Base-by-base conservation (phyloP, 768 basidiomycete species). In the Amanita rimosa region DNA sequence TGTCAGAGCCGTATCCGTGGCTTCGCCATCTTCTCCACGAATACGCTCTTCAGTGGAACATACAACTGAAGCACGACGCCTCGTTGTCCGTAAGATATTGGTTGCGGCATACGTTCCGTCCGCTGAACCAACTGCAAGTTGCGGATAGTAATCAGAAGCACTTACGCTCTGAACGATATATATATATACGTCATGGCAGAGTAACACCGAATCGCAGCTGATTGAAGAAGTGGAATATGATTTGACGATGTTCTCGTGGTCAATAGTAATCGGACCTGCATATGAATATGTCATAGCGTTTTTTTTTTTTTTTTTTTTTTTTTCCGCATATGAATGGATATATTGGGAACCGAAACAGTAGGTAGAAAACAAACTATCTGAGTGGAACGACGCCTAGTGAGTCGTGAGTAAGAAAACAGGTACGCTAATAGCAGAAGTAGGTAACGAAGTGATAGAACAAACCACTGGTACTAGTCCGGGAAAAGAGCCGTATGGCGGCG, bases 91-190 rank as follows among this genome's bases (percentile, higher is more conserved):
- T 27, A 88, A 66, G 38, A 74, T 69, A 57, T 89, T 89, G 6
- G 83, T 87, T 2, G 85, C 90, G 36, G 73, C 69, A 54, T 82
- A 84, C 0, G 80, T 70, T 0, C 95, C 95, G 64, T 98, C 95
- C 1, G 88, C 79, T 5, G 85, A 81, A 6, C 83, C 87, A 11
- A 84, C 75, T 0, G 85, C 86, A 3, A 95, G 64, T 60, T 92
- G 88, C 4, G 91, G 83, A 57, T 97, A 95, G 57, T 83, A 85
- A 40, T 95, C 86, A 0, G 93, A 95, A 1, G 80, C 70, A 48
- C 73, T 68, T 21, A 93, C 62, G 48, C 73, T 77, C 93, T 94
- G 57, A 14, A 48, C 8, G 19, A n/a, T n/a, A n/a, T n/a, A 29
- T 24, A 29, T n/a, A n/a, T n/a, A n/a, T 22, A 24, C 50, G 9